A percentile compares a stretch with the other conserved stretches of the same genome.
Conservation (phyloP, 2,329 filamentous ascomycete genomes). For the Leptographium lundbergii region DNA sequence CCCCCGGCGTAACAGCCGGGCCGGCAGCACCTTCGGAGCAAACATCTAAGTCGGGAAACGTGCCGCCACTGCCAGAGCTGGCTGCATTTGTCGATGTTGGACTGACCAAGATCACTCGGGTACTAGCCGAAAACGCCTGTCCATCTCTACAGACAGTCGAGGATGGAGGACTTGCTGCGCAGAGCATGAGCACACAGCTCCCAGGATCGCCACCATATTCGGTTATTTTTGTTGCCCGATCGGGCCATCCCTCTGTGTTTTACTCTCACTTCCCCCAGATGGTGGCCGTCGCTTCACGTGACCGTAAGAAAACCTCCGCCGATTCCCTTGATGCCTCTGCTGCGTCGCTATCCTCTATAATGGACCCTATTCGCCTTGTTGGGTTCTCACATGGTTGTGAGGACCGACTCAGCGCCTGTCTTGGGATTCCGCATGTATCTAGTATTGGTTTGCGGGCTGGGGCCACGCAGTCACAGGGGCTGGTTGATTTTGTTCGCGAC, state of each 20-base stretch:
- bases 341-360: not conserved
- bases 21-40: not conserved
- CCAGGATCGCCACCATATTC: conserved; percentile 24
- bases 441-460: conserved; percentile 45
- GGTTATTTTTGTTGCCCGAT: conserved; percentile 45
- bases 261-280: conserved; percentile 45
- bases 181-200: not conserved
- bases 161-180: not conserved
- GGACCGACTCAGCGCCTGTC: conserved; percentile 38
- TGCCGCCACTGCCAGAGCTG: conserved; percentile 36
- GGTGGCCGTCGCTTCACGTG: conserved; percentile 28
- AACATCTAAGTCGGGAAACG: not conserved
- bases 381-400: conserved; percentile 50
- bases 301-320: not conserved
- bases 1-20: not conserved
- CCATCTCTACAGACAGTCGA: not conserved
- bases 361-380: conserved; percentile 40
- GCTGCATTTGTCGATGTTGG: conserved; percentile 49
- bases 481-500: conserved; percentile 43
- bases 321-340: not conserved
- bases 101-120: conserved; percentile 48
- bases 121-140: conserved; percentile 30
- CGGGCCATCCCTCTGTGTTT: conserved; percentile 44
- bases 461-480: conserved; percentile 42
- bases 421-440: conserved; percentile 52